Conservation (phyloP, 805 yeast species). For the Metschnikowia lochheadii region DNA sequence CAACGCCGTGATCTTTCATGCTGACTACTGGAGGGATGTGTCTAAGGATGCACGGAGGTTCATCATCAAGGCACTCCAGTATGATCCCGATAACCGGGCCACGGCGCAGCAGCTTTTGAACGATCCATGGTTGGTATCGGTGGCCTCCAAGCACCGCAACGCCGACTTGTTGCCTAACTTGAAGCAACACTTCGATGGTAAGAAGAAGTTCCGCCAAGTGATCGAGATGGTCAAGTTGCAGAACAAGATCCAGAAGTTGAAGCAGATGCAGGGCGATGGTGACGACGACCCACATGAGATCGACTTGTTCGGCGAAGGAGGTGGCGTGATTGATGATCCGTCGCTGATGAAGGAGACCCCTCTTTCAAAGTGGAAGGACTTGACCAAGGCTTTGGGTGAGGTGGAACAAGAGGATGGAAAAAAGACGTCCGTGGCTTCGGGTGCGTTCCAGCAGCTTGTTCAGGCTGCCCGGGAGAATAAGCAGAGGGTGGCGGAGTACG, state of each 20-base stretch:
- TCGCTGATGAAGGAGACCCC: conserved; percentile 10
- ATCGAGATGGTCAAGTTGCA: conserved; percentile 79
- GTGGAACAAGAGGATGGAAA: conserved; percentile 7
- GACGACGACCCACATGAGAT: conserved; percentile 48
- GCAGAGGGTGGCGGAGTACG: conserved; percentile 34
- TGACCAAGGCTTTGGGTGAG: conserved; percentile 23
- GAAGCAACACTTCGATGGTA: conserved; percentile 78
- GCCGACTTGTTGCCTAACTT: conserved; percentile 78
- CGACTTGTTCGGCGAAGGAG: conserved; percentile 36
- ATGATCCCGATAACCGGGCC: conserved; percentile 64
- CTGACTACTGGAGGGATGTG: conserved; percentile 79
- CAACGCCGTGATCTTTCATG: conserved; percentile 80
- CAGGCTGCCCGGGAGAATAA: conserved; percentile 61
- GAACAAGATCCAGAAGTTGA: conserved; percentile 71
- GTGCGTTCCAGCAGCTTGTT: conserved; percentile 67
- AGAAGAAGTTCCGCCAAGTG: conserved; percentile 78
- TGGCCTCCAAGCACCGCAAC: conserved; percentile 46
- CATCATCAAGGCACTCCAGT: conserved; percentile 64
- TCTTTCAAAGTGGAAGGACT: conserved; percentile 30
- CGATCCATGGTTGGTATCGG: conserved; percentile 66
- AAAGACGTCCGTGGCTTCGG: conserved; percentile 43
- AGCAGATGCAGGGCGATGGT: conserved; percentile 53
- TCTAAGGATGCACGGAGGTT: conserved; percentile 78
- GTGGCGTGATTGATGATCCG: conserved; percentile 12
- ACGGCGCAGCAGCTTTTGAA: conserved; percentile 59